Evolutionary conservation across 192 early-diverging fungal genomes (phyloP), one percentile per base, ranked within the genome.

Genomic region (Geosiphon pyriformis): DNA sequence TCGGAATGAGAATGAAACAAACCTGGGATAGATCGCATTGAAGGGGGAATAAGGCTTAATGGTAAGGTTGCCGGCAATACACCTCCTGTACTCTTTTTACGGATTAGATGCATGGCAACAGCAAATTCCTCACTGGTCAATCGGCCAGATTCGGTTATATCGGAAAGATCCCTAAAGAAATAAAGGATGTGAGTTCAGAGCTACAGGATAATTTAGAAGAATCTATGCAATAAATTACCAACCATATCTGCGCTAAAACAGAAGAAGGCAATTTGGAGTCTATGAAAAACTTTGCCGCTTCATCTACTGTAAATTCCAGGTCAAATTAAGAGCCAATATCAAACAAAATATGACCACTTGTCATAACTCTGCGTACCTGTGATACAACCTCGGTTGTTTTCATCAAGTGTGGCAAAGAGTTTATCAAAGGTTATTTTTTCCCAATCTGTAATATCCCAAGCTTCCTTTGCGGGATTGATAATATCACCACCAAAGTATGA

Each of bases 91-190:
- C 87, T 68, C 51, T 75, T 80, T 35, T 80, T 81, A 67, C 83
- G 82, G 59, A 90, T 92, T 20, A 93, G 71, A 57, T 90, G 78
- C 89, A 93, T 89, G 2, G 90, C 87, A 11, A 93, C 86, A 1
- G 87, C 85, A 75, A 92, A 93, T 73, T 91, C 86, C 29, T 92
- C 85, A 34, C 79, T 74, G 32, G 76, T 81, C 17, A 92, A 77
- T 31, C 71, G 74, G 1, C 89, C 88, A 50, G 76, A 75, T 65
- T 81, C 80, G 18, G 74, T 77, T 32, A 80, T 84, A 66, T 90
- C 87, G 0, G 88, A 78, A 54, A 93, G 77, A 48, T 90, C 88
- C 87, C 79, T 32, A 22, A 34, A 32, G 4, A 2, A 52, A 10
- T 20, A n/a, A 52, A 4, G 50, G 10, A 30, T 79, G n/a, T n/a